phyloP scores from a whole-genome alignment of 1,284 basidiomycete species.

The Athelia psychrophila region DNA sequence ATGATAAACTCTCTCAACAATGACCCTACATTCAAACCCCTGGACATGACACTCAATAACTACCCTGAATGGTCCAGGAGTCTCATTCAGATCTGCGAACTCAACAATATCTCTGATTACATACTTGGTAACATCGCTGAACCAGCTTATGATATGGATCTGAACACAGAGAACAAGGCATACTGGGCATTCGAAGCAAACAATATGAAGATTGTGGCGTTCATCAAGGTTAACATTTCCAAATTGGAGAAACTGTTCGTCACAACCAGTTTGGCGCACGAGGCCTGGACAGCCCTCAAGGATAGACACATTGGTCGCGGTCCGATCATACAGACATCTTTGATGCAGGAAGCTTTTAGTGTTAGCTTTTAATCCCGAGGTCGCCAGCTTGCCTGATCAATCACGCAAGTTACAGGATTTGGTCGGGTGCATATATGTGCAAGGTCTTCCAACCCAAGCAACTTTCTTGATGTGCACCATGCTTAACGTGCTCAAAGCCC shows the following conservation, averaged over 20 bases:
- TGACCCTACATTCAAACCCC: too few species aligned
- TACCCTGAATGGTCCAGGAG: too few species aligned
- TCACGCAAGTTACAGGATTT: too few species aligned
- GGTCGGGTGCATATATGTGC: too few species aligned
- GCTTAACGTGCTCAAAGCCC: too few species aligned
- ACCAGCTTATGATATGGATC: background rate
- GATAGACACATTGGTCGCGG: background rate
- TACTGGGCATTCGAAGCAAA: background rate
- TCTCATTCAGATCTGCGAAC: too few species aligned
- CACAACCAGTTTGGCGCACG: conserved; percentile 1
- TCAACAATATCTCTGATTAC: background rate
- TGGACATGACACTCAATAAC: too few species aligned
- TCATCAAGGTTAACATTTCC: background rate
- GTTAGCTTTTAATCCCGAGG: too few species aligned
- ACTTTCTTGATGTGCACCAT: too few species aligned
- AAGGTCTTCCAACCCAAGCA: too few species aligned
- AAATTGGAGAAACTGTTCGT: background rate
- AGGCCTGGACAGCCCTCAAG: background rate
- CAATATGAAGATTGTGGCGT: background rate
- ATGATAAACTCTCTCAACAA: too few species aligned
- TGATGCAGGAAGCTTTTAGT: background rate
- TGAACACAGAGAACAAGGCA: background rate
- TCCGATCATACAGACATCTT: background rate
- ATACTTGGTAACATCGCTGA: background rate
- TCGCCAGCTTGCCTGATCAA: too few species aligned